Evolutionary conservation across 2,329 filamentous ascomycete species (phyloP), one percentile per base, ranked within the genome.

Genomic region (Penicillium hordei): DNA sequence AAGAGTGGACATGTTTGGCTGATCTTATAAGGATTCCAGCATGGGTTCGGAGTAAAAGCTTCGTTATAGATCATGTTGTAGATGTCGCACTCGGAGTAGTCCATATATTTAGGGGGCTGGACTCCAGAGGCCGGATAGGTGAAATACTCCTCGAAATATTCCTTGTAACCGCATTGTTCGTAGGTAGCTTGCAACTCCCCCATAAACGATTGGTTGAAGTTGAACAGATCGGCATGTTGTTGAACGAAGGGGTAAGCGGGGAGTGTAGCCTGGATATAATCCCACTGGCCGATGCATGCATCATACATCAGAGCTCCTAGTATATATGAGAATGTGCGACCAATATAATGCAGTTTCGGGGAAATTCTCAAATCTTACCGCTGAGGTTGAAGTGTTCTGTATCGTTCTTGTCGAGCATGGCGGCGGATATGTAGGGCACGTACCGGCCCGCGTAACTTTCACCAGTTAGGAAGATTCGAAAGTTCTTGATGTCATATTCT

Each of bases 11-110:
- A 94, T 9, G 86, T 89, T 4, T 85, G 86, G 2, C 83, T 83
- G 17, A 93, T 82, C 48, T 89, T 84, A 74, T 93, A 93, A 12
- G 89, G 78, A 70, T 91, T 86, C 75, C 89, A 95, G 77, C 91
- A 94, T 0, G 90, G 90, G 75, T 94, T 94, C 31, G 84, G 72
- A 1, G 76, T 68, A 3, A 78, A 61, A 9, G 82, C 82, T 29
- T 85, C 87, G 0, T 78, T 64, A 64, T 77, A 78, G 29, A 90
- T 82, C 29, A 82, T 76, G 57, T 81, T 72, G 66, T 82, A 89
- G n/a, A 90, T 68, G 48, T 80, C 78, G 69, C 89, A 93, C 0
- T 74, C 67, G 48, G 76, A 72, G 23, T 55, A 72, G 71, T 59
- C 81, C 80, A 7, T 84, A 79, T 27, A 78, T 3, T 81, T 76